Evolutionary conservation across 805 yeast species (phyloP).

Genomic region (Ogataea saltuana): DNA sequence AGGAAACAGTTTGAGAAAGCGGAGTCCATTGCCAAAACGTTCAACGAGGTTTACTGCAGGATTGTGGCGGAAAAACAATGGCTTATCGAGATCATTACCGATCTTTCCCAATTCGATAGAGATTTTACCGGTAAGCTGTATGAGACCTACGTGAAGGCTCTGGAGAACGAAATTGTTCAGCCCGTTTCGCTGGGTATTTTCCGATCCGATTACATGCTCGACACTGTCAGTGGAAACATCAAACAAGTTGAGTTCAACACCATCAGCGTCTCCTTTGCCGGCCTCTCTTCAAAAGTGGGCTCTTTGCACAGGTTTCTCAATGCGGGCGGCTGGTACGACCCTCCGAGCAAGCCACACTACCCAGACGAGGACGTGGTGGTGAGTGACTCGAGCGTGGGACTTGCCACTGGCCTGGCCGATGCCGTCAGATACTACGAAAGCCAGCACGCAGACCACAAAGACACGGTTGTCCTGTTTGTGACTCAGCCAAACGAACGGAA

Average conservation of each 20-base stretch:
- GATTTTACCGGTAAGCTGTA: slow-evolving; percentile 83
- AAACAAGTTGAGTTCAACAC: slow-evolving; percentile 97
- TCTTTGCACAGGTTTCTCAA: slow-evolving; percentile 70
- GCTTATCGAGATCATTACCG: slow-evolving; percentile 56
- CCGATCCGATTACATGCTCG: slow-evolving; percentile 86
- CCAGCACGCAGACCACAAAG: slow-evolving; percentile 25
- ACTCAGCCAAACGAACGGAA: slow-evolving; percentile 87
- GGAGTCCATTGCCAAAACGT: slow-evolving; percentile 59
- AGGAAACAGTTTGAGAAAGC: slow-evolving; percentile 65
- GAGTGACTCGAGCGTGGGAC: slow-evolving; percentile 59
- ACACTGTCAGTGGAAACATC: slow-evolving; percentile 51
- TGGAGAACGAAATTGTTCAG: slow-evolving; percentile 54
- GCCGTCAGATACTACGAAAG: slow-evolving; percentile 61
- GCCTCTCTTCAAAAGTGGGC: slow-evolving; percentile 78
- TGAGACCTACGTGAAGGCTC: slow-evolving; percentile 54
- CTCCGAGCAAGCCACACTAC: slow-evolving; percentile 43
- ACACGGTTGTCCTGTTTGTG: slow-evolving; percentile 67
- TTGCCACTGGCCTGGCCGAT: slow-evolving; percentile 69
- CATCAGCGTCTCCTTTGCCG: slow-evolving; percentile 94
- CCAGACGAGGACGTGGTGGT: slow-evolving; percentile 53
- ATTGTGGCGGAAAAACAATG: slow-evolving; percentile 63
- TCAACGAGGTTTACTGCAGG: slow-evolving; percentile 72
- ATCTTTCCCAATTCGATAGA: slow-evolving; percentile 58
- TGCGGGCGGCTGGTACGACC: slow-evolving; percentile 52
- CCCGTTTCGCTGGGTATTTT: slow-evolving; percentile 78